Conservation (phyloP, 768 basidiomycete genomes). For the Trametes coccinea region DNA sequence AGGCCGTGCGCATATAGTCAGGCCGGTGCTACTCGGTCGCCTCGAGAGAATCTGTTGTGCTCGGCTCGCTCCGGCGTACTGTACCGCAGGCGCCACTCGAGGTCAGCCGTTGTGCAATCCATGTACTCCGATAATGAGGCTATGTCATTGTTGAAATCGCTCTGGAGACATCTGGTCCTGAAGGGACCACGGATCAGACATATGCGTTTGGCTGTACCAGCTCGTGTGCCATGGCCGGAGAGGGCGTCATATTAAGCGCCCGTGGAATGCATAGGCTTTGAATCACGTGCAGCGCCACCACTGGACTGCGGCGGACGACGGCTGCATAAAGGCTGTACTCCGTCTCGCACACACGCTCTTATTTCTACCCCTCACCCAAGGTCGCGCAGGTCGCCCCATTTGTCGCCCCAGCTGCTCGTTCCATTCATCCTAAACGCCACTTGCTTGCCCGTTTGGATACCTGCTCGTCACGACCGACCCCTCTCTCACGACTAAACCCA, state of each 20-base stretch:
- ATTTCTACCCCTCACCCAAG: slow-evolving; percentile 4
- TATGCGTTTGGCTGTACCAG: too few species aligned
- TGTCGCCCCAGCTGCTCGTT: neutral
- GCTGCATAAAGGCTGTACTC: slow-evolving; percentile 21
- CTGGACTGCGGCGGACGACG: slow-evolving; percentile 17
- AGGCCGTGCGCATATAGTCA: slow-evolving; percentile 9
- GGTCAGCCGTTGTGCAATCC: too few species aligned
- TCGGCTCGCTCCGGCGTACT: too few species aligned
- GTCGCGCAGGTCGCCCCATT: slow-evolving; percentile 23
- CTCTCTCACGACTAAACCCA: slow-evolving; percentile 1
- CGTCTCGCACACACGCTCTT: slow-evolving; percentile 7
- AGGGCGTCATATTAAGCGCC: too few species aligned
- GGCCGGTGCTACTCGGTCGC: neutral
- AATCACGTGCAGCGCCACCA: slow-evolving; percentile 11
- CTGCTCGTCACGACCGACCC: neutral
- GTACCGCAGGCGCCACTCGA: too few species aligned
- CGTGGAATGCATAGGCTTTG: neutral
- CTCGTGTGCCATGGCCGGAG: too few species aligned
- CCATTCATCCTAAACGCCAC: neutral
- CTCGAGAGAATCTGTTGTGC: neutral
- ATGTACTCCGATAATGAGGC: too few species aligned
- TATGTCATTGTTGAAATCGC: too few species aligned
- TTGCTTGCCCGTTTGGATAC: neutral
- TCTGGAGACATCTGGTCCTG: too few species aligned
- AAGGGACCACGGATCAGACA: too few species aligned